Conservation (phyloP, 2,329 filamentous ascomycete species). For the Fusarium nanum region DNA sequence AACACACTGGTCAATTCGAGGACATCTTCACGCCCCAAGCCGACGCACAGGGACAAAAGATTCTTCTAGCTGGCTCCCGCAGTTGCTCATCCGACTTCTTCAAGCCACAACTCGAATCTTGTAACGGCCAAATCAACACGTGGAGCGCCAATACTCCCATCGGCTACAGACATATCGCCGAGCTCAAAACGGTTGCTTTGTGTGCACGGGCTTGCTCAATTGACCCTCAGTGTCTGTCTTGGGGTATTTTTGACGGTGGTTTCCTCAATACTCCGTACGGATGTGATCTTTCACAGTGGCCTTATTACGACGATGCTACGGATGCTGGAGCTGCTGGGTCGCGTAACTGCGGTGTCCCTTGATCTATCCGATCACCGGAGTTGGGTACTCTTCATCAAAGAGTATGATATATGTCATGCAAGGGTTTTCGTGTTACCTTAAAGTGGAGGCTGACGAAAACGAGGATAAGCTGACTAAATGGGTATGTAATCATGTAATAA, state of each 20-base stretch:
- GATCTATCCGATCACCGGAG: no score
- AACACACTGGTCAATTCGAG: background rate
- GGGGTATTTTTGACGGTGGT: background rate
- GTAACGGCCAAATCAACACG: background rate
- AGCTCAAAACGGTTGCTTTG: background rate
- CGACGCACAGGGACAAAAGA: background rate
- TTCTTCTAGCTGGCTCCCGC: background rate
- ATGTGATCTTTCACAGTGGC: background rate
- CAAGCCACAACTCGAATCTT: background rate
- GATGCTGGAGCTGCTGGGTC: background rate
- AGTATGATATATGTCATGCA: background rate
- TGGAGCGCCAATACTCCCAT: accelerated
- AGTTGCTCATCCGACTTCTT: constrained; percentile 1
- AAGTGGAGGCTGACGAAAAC: background rate
- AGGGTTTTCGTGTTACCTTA: background rate
- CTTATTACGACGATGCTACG: accelerated
- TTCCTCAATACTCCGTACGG: background rate
- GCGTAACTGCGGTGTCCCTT: background rate
- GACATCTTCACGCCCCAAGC: background rate
- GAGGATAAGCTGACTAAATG: background rate
- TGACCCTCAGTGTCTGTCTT: background rate
- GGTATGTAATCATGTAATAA: background rate
- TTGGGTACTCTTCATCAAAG: no score
- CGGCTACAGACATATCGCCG: background rate
- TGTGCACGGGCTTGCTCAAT: background rate